Conservation (phyloP, 129 eudicot genomes). For the Centella asiatica region DNA sequence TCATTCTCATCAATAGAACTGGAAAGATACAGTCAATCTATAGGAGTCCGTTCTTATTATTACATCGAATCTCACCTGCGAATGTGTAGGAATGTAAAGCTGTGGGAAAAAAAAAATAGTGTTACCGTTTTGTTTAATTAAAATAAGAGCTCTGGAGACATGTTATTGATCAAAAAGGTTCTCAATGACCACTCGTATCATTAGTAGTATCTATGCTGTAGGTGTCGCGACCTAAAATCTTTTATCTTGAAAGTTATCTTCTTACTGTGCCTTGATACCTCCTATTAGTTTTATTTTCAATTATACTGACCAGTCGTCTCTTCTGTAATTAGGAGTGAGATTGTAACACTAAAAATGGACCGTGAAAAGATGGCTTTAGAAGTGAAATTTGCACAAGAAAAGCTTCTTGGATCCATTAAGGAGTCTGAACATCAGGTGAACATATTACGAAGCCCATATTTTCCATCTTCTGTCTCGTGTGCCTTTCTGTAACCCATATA, state of each 20-base stretch:
- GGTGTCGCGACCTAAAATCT: too few relatives aligned
- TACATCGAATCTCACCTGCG: too few relatives aligned
- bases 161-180: neutral
- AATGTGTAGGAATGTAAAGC: too few relatives aligned
- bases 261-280: too few relatives aligned
- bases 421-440: constrained; percentile 70
- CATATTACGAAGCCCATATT: neutral
- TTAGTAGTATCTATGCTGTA: too few relatives aligned
- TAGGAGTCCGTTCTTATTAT: too few relatives aligned
- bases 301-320: neutral
- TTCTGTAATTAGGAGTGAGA: constrained; percentile 35
- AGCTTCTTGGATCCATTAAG: constrained; percentile 60
- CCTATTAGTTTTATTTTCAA: neutral
- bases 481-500: neutral
- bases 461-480: neutral
- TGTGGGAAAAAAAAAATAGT: too few relatives aligned
- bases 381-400: constrained; percentile 67
- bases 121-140: too few relatives aligned
- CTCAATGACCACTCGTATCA: neutral
- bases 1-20: too few relatives aligned
- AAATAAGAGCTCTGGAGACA: neutral
- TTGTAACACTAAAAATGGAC: constrained; percentile 51
- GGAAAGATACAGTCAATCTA: too few relatives aligned
- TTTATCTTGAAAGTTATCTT: too few relatives aligned
- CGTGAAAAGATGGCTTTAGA: constrained; percentile 61